Percentiles rank a stretch among this genome's conserved stretches.
Conservation (phyloP, 495 filamentous ascomycete genomes). For the Penicilliopsis zonata region DNA sequence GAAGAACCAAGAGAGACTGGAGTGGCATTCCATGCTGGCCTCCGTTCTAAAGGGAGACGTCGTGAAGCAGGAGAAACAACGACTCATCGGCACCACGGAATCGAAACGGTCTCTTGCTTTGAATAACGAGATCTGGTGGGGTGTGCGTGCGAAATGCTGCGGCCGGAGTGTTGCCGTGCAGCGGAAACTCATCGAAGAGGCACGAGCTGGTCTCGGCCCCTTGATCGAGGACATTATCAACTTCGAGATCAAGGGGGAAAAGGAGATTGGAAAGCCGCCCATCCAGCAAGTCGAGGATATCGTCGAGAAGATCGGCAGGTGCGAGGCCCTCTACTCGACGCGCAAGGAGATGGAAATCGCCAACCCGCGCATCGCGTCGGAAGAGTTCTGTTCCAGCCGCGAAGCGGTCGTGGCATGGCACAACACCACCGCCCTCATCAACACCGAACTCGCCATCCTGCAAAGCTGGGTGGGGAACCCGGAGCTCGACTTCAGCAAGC, state of each 20-base stretch:
- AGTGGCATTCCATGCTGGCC: slow-evolving; percentile 97
- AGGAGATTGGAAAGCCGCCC: slow-evolving; percentile 78
- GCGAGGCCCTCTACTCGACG: slow-evolving; percentile 75
- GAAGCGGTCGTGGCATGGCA: slow-evolving; percentile 90
- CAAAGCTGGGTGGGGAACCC: slow-evolving; percentile 95
- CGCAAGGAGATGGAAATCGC: slow-evolving; percentile 55
- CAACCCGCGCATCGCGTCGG: slow-evolving; percentile 61
- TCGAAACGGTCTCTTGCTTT: slow-evolving; percentile 58
- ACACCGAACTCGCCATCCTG: slow-evolving; percentile 79
- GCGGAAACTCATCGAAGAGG: slow-evolving; percentile 71
- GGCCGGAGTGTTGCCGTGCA: slow-evolving; percentile 77
- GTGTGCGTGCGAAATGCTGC: slow-evolving; percentile 67
- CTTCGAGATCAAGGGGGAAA: slow-evolving; percentile 89
- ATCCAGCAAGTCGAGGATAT: slow-evolving; percentile 80
- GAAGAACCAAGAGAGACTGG: slow-evolving; percentile 78
- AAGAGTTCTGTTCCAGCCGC: slow-evolving; percentile 63
- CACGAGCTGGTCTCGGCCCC: slow-evolving; percentile 51
- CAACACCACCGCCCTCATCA: slow-evolving; percentile 96
- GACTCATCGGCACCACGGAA: slow-evolving; percentile 74
- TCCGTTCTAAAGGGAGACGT: slow-evolving; percentile 94
- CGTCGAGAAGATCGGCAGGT: slow-evolving; percentile 77
- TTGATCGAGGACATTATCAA: slow-evolving; percentile 75
- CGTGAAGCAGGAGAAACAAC: slow-evolving; percentile 93
- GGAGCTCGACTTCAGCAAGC: slow-evolving; percentile 77
- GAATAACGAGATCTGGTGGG: slow-evolving; percentile 82